Evolutionary conservation across 441 rosid genomes (phyloP).

Genomic region (Erodium texanum): DNA sequence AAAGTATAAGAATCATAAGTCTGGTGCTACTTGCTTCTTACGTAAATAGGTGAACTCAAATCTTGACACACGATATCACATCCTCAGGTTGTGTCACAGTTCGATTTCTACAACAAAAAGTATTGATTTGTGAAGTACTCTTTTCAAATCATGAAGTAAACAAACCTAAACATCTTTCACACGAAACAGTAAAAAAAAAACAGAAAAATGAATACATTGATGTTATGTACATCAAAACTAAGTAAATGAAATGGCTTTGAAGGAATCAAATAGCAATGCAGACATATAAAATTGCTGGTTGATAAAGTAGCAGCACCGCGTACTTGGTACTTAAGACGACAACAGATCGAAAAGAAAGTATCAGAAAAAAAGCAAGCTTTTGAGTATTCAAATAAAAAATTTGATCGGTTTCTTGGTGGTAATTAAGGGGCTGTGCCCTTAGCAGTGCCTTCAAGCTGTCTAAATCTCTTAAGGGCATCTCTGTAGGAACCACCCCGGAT

Average conservation of each 20-base stretch:
- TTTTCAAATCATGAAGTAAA: background rate
- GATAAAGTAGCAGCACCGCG: conserved; percentile 10
- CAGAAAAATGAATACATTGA: background rate
- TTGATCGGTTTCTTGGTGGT: conserved; percentile 3
- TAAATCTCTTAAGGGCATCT: background rate
- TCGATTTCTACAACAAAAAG: background rate
- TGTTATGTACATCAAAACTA: background rate
- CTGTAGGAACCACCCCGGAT: background rate
- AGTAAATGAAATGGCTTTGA: background rate
- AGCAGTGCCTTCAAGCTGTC: conserved; percentile 41
- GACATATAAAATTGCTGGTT: background rate
- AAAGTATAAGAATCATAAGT: too few relatives aligned
- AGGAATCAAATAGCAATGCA: background rate
- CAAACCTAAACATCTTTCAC: too few relatives aligned
- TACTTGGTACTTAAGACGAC: background rate
- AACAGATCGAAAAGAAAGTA: background rate
- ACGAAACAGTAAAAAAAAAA: background rate
- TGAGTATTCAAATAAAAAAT: background rate
- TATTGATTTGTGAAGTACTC: background rate
- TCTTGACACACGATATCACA: too few relatives aligned
- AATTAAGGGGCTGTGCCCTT: conserved; percentile 9
- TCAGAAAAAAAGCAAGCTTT: background rate
- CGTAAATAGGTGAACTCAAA: too few relatives aligned
- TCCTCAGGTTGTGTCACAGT: background rate
- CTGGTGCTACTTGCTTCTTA: too few relatives aligned